phyloP scores from a whole-genome alignment of 345 rosid genomes.

The Acer yangbiense region DNA sequence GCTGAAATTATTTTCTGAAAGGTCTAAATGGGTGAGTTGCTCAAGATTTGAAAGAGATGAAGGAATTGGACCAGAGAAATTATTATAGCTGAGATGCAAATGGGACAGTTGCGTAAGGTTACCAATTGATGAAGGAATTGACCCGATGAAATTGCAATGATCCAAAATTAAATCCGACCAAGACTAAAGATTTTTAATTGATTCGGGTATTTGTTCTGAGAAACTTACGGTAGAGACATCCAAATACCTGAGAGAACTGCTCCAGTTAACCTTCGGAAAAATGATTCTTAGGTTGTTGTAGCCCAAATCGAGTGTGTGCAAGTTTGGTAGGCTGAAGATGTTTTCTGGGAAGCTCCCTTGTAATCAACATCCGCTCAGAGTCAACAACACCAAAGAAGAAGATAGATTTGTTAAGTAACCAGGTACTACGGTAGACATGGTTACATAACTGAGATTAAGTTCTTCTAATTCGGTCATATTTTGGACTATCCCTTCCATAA shows the following conservation, averaged over 20 bases:
- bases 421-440: not conserved
- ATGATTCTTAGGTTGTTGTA: not conserved
- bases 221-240: not conserved
- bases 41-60: conserved; percentile 7
- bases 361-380: not conserved
- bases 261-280: conserved; percentile 15
- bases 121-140: not conserved
- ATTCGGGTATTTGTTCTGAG: not conserved
- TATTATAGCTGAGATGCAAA: not conserved
- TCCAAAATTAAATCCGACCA: not conserved
- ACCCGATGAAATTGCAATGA: not conserved
- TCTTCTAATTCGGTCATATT: not conserved
- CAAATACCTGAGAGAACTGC: not conserved
- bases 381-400: not conserved
- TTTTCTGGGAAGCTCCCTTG: not conserved
- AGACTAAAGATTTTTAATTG: not conserved
- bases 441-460: not conserved
- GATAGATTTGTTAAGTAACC: not conserved
- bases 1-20: not conserved
- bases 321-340: not conserved
- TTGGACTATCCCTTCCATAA: too few species aligned
- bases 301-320: not conserved
- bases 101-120: not conserved
- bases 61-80: conserved; percentile 26
- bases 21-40: not conserved